Conservation (phyloP, 768 basidiomycete species). For the Naganishia vaughanmartiniae region DNA sequence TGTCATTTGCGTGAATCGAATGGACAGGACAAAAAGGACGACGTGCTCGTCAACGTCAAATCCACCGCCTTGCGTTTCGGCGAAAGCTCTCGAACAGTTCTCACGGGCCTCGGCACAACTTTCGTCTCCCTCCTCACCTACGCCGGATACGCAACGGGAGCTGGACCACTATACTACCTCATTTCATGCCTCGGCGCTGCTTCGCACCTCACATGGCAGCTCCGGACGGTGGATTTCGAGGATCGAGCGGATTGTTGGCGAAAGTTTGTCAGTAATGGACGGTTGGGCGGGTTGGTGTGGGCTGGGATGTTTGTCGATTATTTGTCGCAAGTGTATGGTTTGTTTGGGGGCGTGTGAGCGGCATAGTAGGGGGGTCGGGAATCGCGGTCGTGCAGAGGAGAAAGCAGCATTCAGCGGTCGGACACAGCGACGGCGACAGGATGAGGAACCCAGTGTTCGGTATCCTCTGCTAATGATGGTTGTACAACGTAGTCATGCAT, state of each 20-base stretch:
- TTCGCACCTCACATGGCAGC: slow-evolving; percentile 71
- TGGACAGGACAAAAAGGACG: slow-evolving; percentile 82
- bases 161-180: slow-evolving; percentile 73
- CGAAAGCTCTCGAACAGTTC: slow-evolving; percentile 68
- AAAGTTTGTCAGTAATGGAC: slow-evolving; percentile 82
- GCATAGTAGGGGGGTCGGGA: not conserved
- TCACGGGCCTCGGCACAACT: slow-evolving; percentile 68
- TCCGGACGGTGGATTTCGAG: slow-evolving; percentile 73
- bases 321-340: slow-evolving; percentile 14
- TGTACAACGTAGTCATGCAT: not conserved
- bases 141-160: slow-evolving; percentile 75
- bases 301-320: slow-evolving; percentile 75
- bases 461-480: not conserved
- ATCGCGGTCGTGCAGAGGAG: not conserved
- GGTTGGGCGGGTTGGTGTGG: slow-evolving; percentile 85
- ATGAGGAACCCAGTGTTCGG: not conserved
- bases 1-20: too few relatives aligned
- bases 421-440: not conserved
- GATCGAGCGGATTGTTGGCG: slow-evolving; percentile 77
- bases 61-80: slow-evolving; percentile 93
- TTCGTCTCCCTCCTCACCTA: slow-evolving; percentile 71
- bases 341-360: not conserved
- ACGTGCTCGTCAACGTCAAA: slow-evolving; percentile 79
- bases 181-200: slow-evolving; percentile 70
- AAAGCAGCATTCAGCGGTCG: not conserved